Percentiles rank a stretch among this genome's conserved stretches.
Evolutionary conservation across 495 filamentous ascomycete species (phyloP).

Genomic region (Lentithecium fluviatile): DNA sequence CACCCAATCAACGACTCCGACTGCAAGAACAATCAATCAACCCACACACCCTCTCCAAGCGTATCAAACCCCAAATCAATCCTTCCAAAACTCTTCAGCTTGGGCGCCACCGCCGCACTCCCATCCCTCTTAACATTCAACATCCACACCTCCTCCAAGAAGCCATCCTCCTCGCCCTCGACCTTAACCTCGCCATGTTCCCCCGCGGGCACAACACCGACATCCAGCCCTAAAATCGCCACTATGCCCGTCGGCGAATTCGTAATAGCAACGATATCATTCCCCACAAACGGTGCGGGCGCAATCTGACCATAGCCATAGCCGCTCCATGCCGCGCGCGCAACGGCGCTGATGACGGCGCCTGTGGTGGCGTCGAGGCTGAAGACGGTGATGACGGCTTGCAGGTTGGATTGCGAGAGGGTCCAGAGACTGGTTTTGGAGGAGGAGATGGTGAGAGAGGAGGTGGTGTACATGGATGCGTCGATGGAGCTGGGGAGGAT

Average conservation of each 20-base stretch:
- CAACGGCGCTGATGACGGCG: not conserved
- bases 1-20: too few species aligned
- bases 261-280: conserved; percentile 3
- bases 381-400: conserved; percentile 10
- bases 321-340: conserved; percentile 1
- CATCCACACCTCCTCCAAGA: conserved; percentile 1
- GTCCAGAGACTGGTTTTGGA: conserved; percentile 12
- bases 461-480: not conserved
- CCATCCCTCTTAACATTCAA: not conserved
- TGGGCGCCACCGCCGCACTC: not conserved
- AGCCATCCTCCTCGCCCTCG: not conserved
- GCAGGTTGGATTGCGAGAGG: not conserved
- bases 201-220: not conserved
- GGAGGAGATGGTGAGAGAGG: not conserved
- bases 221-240: conserved; percentile 1
- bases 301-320: not conserved
- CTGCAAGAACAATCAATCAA: not conserved
- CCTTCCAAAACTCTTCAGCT: not conserved
- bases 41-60: conserved; percentile 1
- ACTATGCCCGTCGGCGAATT: conserved; percentile 1
- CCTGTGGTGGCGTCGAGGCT: conserved; percentile 5
- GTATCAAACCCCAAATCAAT: conserved; percentile 2
- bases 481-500: not conserved
- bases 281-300: not conserved
- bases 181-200: not conserved